phyloP scores from a whole-genome alignment of 495 filamentous ascomycete species.

The Talaromyces thailandensis region DNA sequence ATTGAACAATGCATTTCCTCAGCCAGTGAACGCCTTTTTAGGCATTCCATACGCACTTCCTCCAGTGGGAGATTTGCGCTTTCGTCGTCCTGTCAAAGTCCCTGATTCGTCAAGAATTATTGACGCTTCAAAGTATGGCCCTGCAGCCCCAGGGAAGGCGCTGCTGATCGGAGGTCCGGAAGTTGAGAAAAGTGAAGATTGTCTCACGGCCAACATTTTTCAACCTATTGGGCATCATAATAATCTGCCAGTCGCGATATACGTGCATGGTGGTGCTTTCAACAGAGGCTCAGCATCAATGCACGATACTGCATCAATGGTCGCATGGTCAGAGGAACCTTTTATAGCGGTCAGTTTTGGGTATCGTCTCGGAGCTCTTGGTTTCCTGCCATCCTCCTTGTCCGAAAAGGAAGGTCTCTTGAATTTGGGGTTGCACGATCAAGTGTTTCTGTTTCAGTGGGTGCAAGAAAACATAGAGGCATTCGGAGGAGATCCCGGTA shows the following conservation, averaged over 20 bases:
- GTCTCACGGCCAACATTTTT: constrained; percentile 46
- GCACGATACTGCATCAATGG: constrained; percentile 2
- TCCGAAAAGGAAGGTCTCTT: constrained; percentile 33
- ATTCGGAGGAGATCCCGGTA: constrained; percentile 44
- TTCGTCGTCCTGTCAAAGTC: constrained; percentile 6
- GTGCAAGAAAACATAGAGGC: constrained; percentile 46
- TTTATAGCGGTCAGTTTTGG: constrained; percentile 51
- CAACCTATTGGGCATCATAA: constrained; percentile 16
- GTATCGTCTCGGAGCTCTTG: constrained; percentile 48
- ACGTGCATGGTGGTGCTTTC: constrained; percentile 63
- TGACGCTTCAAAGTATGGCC: constrained; percentile 22
- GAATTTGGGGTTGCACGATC: constrained; percentile 51
- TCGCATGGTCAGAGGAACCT: constrained; percentile 26
- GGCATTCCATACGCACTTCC: constrained; percentile 42
- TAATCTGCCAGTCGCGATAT: constrained; percentile 52
- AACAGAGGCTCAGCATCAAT: constrained; percentile 31
- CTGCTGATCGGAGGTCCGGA: not conserved
- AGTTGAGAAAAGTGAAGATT: constrained; percentile 34
- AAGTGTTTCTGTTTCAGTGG: constrained; percentile 49
- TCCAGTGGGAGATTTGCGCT: constrained; percentile 15
- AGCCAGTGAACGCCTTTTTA: constrained; percentile 37
- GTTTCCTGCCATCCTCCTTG: constrained; percentile 34
- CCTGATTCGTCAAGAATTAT: not conserved
- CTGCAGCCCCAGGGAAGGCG: not conserved
- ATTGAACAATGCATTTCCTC: constrained; percentile 28